Conservation (phyloP, 192 early-diverging fungal genomes). For the Backusella mclennaniae region DNA sequence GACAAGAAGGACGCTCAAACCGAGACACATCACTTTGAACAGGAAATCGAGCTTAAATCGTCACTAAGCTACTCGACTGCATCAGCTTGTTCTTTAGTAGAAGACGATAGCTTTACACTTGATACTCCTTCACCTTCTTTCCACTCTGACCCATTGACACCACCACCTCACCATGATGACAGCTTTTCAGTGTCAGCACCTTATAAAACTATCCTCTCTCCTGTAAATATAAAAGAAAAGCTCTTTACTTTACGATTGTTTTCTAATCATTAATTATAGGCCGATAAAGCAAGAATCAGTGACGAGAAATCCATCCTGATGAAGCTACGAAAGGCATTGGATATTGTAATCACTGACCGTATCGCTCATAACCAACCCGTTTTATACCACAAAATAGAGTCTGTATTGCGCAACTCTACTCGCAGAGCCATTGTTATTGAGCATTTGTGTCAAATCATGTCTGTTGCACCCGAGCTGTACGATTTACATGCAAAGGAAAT, state of each 20-base stretch:
- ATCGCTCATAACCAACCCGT: constrained; percentile 8
- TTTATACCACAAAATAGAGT: constrained; percentile 15
- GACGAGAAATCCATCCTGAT: constrained; percentile 9
- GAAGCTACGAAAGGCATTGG: constrained; percentile 15
- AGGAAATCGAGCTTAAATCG: not conserved
- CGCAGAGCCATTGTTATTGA: not conserved
- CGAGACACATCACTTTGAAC: not conserved
- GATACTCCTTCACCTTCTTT: not conserved
- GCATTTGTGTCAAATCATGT: constrained; percentile 12
- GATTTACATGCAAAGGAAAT: constrained; percentile 1
- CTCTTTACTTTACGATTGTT: not conserved
- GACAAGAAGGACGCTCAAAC: not conserved
- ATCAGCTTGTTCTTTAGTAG: not conserved
- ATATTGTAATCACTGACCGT: constrained; percentile 13
- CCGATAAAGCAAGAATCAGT: constrained; percentile 6
- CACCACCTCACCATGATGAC: not conserved
- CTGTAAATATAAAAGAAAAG: not conserved
- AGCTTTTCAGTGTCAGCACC: not conserved
- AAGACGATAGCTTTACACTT: not conserved
- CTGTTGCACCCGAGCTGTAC: constrained; percentile 12
- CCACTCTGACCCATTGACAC: not conserved
- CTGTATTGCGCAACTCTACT: constrained; percentile 12
- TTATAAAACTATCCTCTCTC: not conserved
- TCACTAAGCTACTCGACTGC: not conserved
- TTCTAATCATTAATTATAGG: not conserved